Evolutionary conservation across 2,329 filamentous ascomycete genomes (phyloP).

Genomic region (Venturia asperata): DNA sequence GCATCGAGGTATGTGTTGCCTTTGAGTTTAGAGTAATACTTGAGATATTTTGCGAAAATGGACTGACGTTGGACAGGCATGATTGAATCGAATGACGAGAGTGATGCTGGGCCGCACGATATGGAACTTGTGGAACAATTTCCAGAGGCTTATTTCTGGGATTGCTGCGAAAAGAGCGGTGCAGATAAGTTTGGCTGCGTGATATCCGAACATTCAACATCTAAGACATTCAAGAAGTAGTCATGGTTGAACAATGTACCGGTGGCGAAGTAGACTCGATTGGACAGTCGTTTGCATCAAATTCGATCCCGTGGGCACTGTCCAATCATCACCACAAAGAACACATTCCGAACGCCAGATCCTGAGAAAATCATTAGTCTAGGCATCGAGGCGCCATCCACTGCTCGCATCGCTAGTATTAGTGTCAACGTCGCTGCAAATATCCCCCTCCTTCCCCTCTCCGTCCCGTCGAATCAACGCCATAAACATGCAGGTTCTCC

Average conservation of each 20-base stretch:
- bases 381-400: neutral
- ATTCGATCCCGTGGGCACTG: neutral
- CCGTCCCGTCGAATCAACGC: too few species aligned
- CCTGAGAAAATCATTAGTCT: neutral
- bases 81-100: slow-evolving; percentile 6
- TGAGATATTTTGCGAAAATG: neutral
- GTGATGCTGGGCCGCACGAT: neutral
- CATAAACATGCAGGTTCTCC: too few species aligned
- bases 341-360: neutral
- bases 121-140: neutral
- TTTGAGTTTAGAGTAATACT: neutral
- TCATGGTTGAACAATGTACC: neutral
- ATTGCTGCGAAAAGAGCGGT: slow-evolving; percentile 6
- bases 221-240: neutral
- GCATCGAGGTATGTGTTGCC: neutral
- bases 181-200: neutral
- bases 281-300: neutral
- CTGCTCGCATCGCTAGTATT: neutral
- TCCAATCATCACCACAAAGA: neutral
- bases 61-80: neutral
- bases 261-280: neutral
- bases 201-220: neutral
- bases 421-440: neutral
- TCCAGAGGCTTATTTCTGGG: neutral
- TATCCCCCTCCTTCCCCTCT: too few species aligned